Percentiles rank a stretch among this genome's conserved stretches.
Evolutionary conservation across 495 filamentous ascomycete species (phyloP).

Genomic region (Cetradonia linearis): DNA sequence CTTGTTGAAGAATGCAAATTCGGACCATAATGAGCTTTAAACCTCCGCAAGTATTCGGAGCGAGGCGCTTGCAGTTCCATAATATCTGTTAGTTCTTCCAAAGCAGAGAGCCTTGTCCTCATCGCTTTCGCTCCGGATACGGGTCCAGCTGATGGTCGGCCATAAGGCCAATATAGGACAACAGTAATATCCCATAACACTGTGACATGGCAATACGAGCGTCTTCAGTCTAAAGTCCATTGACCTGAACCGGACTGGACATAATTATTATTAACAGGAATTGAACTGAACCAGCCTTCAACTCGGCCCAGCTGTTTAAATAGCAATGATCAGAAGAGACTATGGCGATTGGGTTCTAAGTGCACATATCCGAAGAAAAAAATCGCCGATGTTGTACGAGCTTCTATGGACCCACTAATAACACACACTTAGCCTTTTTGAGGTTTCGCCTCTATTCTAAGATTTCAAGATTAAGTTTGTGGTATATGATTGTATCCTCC

Average conservation of each 20-base stretch:
- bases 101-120: background rate
- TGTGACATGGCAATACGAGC: background rate
- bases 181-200: background rate
- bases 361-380: background rate
- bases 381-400: background rate
- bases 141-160: background rate
- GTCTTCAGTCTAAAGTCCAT: background rate
- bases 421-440: background rate
- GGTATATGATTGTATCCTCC: constrained; percentile 3
- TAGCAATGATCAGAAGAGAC: background rate
- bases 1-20: background rate
- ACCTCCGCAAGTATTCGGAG: background rate
- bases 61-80: background rate
- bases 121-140: background rate
- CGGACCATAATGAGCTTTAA: background rate
- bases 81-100: background rate
- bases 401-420: background rate
- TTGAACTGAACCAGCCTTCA: background rate
- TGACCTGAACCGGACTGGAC: background rate
- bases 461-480: background rate
- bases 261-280: background rate
- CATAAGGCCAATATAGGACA: background rate
- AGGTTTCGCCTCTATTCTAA: background rate
- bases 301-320: background rate
- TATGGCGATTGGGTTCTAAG: background rate